Evolutionary conservation across 2,329 filamentous ascomycete genomes (phyloP).

Genomic region (Aureobasidium leucospermi): DNA sequence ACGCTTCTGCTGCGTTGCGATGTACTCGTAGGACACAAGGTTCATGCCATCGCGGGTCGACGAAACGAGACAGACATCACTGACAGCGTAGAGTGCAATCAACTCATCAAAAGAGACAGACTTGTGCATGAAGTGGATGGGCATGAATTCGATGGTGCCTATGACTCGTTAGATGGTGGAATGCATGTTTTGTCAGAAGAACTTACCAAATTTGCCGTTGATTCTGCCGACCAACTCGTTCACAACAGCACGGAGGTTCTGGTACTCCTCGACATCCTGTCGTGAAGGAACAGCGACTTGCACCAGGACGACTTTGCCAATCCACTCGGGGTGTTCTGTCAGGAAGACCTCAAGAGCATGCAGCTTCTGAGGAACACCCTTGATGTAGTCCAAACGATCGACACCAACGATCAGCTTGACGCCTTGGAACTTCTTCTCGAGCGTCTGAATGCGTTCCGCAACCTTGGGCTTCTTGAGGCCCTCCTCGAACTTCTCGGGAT

Average conservation of each 20-base stretch:
- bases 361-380: slow-evolving; percentile 94
- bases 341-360: slow-evolving; percentile 95
- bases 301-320: slow-evolving; percentile 91
- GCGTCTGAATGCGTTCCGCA: slow-evolving; percentile 73
- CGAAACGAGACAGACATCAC: slow-evolving; percentile 85
- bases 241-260: slow-evolving; percentile 88
- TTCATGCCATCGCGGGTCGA: slow-evolving; percentile 99
- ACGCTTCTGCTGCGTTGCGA: slow-evolving; percentile 81
- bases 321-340: slow-evolving; percentile 95
- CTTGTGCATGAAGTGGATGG: slow-evolving; percentile 97
- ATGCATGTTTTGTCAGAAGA: not conserved
- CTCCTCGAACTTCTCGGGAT: slow-evolving; percentile 91
- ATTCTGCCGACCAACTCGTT: slow-evolving; percentile 96
- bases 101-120: slow-evolving; percentile 92
- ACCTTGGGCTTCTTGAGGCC: slow-evolving; percentile 80
- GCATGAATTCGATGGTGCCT: slow-evolving; percentile 95
- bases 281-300: slow-evolving; percentile 93
- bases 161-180: slow-evolving; percentile 14
- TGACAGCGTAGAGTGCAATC: slow-evolving; percentile 84
- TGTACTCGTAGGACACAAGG: slow-evolving; percentile 95
- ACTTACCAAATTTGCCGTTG: slow-evolving; percentile 79
- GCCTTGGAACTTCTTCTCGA: slow-evolving; percentile 87
- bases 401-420: slow-evolving; percentile 96
- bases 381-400: slow-evolving; percentile 96
- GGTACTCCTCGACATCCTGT: slow-evolving; percentile 95